Evolutionary conservation across 176 grass and related monocot genomes (phyloP).

Genomic region (Pontederia paniculata): DNA sequence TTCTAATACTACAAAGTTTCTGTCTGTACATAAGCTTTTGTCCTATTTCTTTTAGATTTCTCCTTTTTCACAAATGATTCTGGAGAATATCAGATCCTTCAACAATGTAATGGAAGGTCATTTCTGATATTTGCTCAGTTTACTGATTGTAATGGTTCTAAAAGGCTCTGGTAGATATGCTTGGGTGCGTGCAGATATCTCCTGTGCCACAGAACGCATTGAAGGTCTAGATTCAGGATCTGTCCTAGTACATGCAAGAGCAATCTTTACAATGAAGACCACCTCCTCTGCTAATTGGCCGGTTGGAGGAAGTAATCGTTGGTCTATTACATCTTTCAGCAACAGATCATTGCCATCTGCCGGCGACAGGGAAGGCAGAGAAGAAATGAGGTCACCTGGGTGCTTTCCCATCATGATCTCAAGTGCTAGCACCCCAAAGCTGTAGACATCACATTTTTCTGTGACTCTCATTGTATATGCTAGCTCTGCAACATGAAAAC

Average conservation of each 20-base stretch:
- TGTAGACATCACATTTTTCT: conserved; percentile 82
- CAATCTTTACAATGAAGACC: conserved; percentile 41
- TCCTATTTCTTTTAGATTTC: conserved; percentile 5
- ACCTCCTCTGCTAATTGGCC: conserved; percentile 47
- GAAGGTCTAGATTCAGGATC: conserved; percentile 46
- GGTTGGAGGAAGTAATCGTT: conserved; percentile 17
- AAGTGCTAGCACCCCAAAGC: conserved; percentile 62
- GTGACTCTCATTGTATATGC: conserved; percentile 71
- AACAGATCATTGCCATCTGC: neutral
- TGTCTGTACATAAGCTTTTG: too few species aligned
- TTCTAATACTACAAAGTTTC: too few species aligned
- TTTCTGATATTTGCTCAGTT: conserved; percentile 22
- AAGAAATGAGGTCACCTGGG: conserved; percentile 23
- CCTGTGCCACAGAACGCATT: conserved; percentile 50
- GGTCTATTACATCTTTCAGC: conserved; percentile 9
- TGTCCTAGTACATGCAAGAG: conserved; percentile 37
- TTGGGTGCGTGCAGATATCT: conserved; percentile 59
- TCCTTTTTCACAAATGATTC: conserved; percentile 43
- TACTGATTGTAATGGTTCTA: conserved; percentile 26
- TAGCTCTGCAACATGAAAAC: conserved; percentile 39
- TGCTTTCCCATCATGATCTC: conserved; percentile 64
- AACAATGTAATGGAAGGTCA: conserved; percentile 39
- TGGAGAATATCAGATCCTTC: conserved; percentile 42
- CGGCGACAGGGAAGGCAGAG: neutral
- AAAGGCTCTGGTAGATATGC: conserved; percentile 37